These are phyloP conservation scores for Tricholoma bakamatsutake DNA, from an alignment of 768 basidiomycete species.

Conservation along the genomic window DNA sequence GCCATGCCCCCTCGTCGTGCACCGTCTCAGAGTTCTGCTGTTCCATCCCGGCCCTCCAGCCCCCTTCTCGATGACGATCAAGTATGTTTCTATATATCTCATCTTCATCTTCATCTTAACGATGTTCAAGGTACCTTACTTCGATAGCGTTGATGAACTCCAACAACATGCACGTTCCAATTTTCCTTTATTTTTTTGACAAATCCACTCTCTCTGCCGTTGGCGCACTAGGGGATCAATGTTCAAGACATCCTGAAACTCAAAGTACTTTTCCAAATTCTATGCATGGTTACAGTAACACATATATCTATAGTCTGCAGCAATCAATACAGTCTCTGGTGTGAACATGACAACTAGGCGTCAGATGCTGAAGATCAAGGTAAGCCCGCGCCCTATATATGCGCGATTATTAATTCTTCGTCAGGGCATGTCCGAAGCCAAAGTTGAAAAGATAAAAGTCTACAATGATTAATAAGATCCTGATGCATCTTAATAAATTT, in stretches of 20 bases:
- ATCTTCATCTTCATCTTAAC: not conserved
- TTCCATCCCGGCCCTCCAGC: constrained; percentile 40
- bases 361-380: constrained; percentile 93
- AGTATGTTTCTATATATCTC: not conserved
- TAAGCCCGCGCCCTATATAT: constrained; percentile 23
- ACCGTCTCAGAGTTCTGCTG: constrained; percentile 38
- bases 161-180: constrained; percentile 62
- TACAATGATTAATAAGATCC: not conserved
- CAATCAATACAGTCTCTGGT: constrained; percentile 80
- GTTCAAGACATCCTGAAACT: constrained; percentile 93
- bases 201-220: constrained; percentile 1
- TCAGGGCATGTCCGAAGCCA: constrained; percentile 93
- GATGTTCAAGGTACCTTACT: constrained; percentile 47
- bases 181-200: not conserved
- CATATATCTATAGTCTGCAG: constrained; percentile 47
- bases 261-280: constrained; percentile 47
- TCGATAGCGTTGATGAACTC: constrained; percentile 79
- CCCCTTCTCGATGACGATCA: constrained; percentile 22
- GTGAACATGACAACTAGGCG: constrained; percentile 89
- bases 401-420: constrained; percentile 1
- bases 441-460: constrained; percentile 96
- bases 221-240: constrained; percentile 71
- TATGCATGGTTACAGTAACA: constrained; percentile 3
- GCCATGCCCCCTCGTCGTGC: constrained; percentile 45
- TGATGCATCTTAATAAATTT: not conserved